These are phyloP conservation scores for Apiotrichum mycotoxinovorans DNA, from an alignment of 1,284 basidiomycete genomes.

Conservation along the genomic window DNA sequence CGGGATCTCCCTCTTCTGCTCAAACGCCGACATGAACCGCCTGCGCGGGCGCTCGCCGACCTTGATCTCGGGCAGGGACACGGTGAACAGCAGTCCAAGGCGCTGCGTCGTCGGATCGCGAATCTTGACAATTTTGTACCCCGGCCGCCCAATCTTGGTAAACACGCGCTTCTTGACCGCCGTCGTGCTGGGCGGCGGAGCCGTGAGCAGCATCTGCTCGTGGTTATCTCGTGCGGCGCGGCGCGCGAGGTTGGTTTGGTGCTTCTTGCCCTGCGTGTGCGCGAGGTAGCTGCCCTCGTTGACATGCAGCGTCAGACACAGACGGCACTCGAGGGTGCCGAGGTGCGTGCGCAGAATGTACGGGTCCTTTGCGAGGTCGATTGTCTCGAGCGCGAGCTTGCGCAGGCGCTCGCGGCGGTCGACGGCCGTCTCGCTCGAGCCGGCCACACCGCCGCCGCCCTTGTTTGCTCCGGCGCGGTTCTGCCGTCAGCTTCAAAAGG, in stretches of 20 bases:
- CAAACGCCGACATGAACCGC: slow-evolving; percentile 97
- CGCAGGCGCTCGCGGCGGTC: slow-evolving; percentile 90
- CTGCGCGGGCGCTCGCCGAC: slow-evolving; percentile 76
- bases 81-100: slow-evolving; percentile 89
- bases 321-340: slow-evolving; percentile 92
- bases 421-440: slow-evolving; percentile 73
- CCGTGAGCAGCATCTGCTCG: slow-evolving; percentile 81
- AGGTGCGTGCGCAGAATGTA: slow-evolving; percentile 97
- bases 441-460: slow-evolving; percentile 82
- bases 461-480: slow-evolving; percentile 95
- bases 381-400: slow-evolving; percentile 93
- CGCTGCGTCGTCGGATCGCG: slow-evolving; percentile 53
- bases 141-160: slow-evolving; percentile 94
- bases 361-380: slow-evolving; percentile 96
- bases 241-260: slow-evolving; percentile 95
- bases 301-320: slow-evolving; percentile 95
- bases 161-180: slow-evolving; percentile 86
- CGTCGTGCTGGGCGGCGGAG: slow-evolving; percentile 56
- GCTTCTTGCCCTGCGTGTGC: slow-evolving; percentile 99
- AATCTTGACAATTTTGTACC: slow-evolving; percentile 55
- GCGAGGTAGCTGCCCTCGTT: slow-evolving; percentile 99
- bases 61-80: slow-evolving; percentile 93
- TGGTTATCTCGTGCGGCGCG: slow-evolving; percentile 94
- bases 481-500: slow-evolving; percentile 49
- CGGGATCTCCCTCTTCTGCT: slow-evolving; percentile 91